Percentiles rank a stretch among this genome's conserved stretches.
Evolutionary conservation across 768 basidiomycete genomes (phyloP).

Genomic region (Rhizopogon salebrosus): DNA sequence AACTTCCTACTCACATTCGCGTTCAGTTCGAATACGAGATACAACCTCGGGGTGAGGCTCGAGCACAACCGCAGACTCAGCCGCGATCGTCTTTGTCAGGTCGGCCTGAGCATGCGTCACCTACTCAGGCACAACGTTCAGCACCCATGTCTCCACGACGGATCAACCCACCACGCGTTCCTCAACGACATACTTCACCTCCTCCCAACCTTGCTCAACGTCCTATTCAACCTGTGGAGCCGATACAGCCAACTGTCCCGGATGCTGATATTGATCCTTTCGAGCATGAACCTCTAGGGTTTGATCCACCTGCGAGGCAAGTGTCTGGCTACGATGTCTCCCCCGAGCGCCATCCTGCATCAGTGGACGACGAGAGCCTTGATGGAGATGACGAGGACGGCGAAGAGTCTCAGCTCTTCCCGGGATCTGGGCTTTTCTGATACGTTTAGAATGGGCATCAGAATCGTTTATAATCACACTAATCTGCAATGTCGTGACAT

Average conservation of each 20-base stretch:
- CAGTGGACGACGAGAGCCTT: slow-evolving; percentile 13
- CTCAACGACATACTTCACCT: slow-evolving; percentile 10
- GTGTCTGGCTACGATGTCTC: slow-evolving; percentile 7
- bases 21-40: slow-evolving; percentile 37
- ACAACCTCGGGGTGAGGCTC: slow-evolving; percentile 11
- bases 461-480: background rate
- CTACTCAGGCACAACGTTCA: background rate
- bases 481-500: background rate
- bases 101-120: background rate
- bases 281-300: slow-evolving; percentile 22
- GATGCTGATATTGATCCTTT: slow-evolving; percentile 31
- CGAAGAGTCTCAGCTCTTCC: slow-evolving; percentile 36
- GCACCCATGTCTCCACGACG: slow-evolving; percentile 1
- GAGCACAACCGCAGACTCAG: slow-evolving; percentile 13
- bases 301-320: slow-evolving; percentile 13
- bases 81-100: slow-evolving; percentile 1
- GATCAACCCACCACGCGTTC: background rate
- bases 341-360: slow-evolving; percentile 23
- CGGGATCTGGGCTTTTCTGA: slow-evolving; percentile 39
- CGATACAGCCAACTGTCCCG: slow-evolving; percentile 14
- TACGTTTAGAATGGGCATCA: background rate
- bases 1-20: slow-evolving; percentile 4
- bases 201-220: background rate
- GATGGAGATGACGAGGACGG: slow-evolving; percentile 17
- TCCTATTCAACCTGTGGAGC: slow-evolving; percentile 6